A percentile compares a stretch with the other conserved stretches of the same genome.
Conservation (phyloP, 2,329 filamentous ascomycete genomes). For the Cadophora sp. region DNA sequence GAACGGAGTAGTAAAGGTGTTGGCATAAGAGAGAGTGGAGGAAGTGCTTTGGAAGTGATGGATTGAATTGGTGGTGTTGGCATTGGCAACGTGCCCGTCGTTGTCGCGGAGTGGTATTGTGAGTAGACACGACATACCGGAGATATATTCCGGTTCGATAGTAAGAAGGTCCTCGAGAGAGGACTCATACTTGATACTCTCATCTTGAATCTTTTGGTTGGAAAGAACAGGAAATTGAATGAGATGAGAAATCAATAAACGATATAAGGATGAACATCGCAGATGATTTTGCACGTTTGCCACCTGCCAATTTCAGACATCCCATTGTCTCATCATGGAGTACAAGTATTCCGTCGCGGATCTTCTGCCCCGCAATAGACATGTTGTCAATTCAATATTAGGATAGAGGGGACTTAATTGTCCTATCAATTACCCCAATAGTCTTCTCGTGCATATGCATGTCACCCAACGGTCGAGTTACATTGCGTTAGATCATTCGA, state of each 20-base stretch:
- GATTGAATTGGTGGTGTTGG: not conserved
- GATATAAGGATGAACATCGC: not conserved
- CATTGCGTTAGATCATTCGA: not conserved
- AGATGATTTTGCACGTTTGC: not conserved
- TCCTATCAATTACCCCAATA: conserved; percentile 7
- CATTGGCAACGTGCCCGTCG: not conserved
- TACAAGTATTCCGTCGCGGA: not conserved
- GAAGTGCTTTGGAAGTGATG: not conserved
- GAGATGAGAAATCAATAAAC: not conserved
- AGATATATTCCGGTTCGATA: not conserved
- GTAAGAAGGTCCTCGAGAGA: not conserved
- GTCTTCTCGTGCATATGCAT: conserved; percentile 15
- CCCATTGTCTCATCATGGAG: not conserved
- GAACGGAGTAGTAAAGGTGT: conserved; percentile 16
- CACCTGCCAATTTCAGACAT: not conserved
- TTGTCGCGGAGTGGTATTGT: conserved; percentile 4
- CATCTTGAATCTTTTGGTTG: not conserved
- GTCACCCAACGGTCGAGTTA: not conserved
- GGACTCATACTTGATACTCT: not conserved
- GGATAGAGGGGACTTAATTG: not conserved
- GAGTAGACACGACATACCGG: conserved; percentile 1
- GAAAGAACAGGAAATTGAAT: not conserved
- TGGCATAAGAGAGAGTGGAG: conserved; percentile 20
- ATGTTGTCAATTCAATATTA: not conserved
- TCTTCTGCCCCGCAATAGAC: not conserved